These are phyloP conservation scores for Pleurotus salmoneostramineus DNA, from an alignment of 768 basidiomycete genomes.

Conservation along the genomic window DNA sequence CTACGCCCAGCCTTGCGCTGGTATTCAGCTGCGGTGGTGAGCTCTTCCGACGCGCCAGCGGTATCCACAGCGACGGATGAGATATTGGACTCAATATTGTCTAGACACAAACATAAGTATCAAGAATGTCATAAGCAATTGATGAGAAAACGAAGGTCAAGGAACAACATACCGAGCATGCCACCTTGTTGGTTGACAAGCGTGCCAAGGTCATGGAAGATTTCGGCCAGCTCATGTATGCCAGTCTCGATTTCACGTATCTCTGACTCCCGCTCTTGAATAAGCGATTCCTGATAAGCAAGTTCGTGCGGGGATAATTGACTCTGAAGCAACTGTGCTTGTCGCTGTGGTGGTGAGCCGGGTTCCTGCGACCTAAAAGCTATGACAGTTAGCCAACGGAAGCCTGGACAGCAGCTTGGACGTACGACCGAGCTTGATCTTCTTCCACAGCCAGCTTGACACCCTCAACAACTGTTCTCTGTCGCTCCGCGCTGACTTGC, in stretches of 20 bases:
- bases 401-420: slow-evolving; percentile 7
- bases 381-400: not conserved
- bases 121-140: not conserved
- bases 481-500: slow-evolving; percentile 84
- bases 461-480: slow-evolving; percentile 83
- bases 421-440: slow-evolving; percentile 34
- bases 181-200: slow-evolving; percentile 92
- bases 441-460: slow-evolving; percentile 85
- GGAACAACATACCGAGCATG: slow-evolving; percentile 68
- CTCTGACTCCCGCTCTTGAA: slow-evolving; percentile 90
- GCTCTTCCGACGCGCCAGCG: slow-evolving; percentile 77
- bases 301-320: slow-evolving; percentile 89
- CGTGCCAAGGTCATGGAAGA: slow-evolving; percentile 94
- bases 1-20: slow-evolving; percentile 91
- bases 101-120: slow-evolving; percentile 32
- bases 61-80: slow-evolving; percentile 84
- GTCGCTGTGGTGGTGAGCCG: slow-evolving; percentile 55
- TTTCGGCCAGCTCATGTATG: slow-evolving; percentile 93
- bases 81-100: slow-evolving; percentile 94
- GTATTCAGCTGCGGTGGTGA: slow-evolving; percentile 86
- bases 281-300: slow-evolving; percentile 92
- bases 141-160: slow-evolving; percentile 18
- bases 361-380: slow-evolving; percentile 28
- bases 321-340: slow-evolving; percentile 64
- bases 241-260: slow-evolving; percentile 96